A percentile compares a stretch with the other conserved stretches of the same genome.
Evolutionary conservation across 352 stramenopile genomes (phyloP).

Genomic region (Pythium pectinolyticum): DNA sequence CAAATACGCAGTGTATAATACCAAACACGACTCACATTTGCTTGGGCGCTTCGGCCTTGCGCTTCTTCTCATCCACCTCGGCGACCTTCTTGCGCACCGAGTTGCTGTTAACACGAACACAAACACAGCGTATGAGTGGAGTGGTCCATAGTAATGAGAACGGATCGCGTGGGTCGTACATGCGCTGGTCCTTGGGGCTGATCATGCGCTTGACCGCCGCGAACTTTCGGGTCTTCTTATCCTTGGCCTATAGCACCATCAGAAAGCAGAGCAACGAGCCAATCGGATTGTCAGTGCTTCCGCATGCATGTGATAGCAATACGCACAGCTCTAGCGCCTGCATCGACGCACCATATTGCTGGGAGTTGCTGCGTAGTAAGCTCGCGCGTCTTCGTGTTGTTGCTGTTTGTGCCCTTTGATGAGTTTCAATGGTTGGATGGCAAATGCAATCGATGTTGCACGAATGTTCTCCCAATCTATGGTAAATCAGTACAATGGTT

Average conservation of each 20-base stretch:
- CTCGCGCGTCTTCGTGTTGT: neutral
- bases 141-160: too few species aligned
- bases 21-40: constrained; percentile 76
- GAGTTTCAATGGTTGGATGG: constrained; percentile 28
- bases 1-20: neutral
- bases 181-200: constrained; percentile 96
- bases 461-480: constrained; percentile 9
- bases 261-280: too few species aligned
- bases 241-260: constrained; percentile 80
- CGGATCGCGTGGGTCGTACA: too few species aligned
- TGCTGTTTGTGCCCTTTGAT: constrained; percentile 20
- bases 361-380: neutral
- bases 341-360: constrained; percentile 19
- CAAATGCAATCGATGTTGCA: constrained; percentile 12
- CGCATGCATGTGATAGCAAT: neutral
- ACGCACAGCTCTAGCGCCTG: neutral
- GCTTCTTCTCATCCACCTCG: constrained; percentile 86
- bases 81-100: constrained; percentile 71
- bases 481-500: constrained; percentile 22
- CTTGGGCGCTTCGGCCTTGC: constrained; percentile 89
- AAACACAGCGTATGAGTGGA: neutral
- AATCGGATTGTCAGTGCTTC: neutral
- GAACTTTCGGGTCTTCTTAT: constrained; percentile 98
- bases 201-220: constrained; percentile 98
- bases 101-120: constrained; percentile 45